Percentiles rank a stretch among this genome's conserved stretches.
Evolutionary conservation across 1,284 basidiomycete genomes (phyloP).

Genomic region (Pseudozyma thailandica): DNA sequence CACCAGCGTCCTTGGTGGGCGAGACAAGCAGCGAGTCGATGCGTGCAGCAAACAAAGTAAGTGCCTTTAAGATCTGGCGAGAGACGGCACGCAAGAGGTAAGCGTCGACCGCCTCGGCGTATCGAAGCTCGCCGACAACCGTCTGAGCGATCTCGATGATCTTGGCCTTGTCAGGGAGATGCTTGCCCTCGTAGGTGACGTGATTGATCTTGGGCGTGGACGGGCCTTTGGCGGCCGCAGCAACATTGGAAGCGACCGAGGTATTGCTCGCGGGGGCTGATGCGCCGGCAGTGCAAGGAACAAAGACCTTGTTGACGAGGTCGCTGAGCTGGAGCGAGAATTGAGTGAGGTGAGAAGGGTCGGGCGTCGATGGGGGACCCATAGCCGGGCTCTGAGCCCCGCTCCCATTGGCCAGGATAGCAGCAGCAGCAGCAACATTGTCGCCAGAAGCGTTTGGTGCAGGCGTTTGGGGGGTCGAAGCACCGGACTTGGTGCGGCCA

Average conservation of each 20-base stretch:
- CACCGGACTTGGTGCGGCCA: slow-evolving; percentile 36
- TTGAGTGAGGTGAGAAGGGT: slow-evolving; percentile 62
- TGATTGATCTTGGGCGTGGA: slow-evolving; percentile 51
- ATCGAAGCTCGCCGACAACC: slow-evolving; percentile 61
- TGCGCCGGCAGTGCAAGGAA: slow-evolving; percentile 41
- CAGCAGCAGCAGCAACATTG: slow-evolving; percentile 26
- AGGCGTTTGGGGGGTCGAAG: slow-evolving; percentile 38
- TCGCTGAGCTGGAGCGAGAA: slow-evolving; percentile 63
- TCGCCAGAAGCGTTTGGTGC: slow-evolving; percentile 14
- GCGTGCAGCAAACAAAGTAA: slow-evolving; percentile 64
- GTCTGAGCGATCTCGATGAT: slow-evolving; percentile 61
- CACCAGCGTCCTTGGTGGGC: slow-evolving; percentile 48
- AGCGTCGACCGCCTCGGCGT: slow-evolving; percentile 57
- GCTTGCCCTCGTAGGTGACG: slow-evolving; percentile 59
- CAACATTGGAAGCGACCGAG: slow-evolving; percentile 43
- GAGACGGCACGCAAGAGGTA: slow-evolving; percentile 65
- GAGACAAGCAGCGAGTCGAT: slow-evolving; percentile 65
- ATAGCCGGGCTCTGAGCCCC: slow-evolving; percentile 7
- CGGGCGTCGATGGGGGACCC: slow-evolving; percentile 49
- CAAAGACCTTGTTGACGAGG: slow-evolving; percentile 65
- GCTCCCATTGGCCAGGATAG: slow-evolving; percentile 25
- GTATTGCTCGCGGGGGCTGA: slow-evolving; percentile 18
- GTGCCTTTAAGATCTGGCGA: slow-evolving; percentile 62
- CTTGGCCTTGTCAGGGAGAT: slow-evolving; percentile 56
- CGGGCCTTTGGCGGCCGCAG: slow-evolving; percentile 44